phyloP scores from a whole-genome alignment of 768 basidiomycete species.

The Boletus insuetus region DNA sequence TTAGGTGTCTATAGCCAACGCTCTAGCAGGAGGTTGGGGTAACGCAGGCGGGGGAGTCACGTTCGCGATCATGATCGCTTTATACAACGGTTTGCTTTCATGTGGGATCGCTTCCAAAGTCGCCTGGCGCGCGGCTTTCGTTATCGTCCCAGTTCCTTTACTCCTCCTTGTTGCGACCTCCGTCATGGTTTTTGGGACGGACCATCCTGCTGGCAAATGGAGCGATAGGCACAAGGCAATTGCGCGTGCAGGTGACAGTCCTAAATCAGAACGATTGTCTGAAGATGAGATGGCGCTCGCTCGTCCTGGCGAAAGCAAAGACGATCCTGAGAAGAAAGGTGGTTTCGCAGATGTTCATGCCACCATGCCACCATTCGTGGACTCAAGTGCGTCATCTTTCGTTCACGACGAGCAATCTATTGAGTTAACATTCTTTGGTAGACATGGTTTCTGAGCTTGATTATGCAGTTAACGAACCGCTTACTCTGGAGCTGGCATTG shows the following conservation, averaged over 20 bases:
- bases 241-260: not conserved
- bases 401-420: not conserved
- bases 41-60: slow-evolving; percentile 6
- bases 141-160: slow-evolving; percentile 53
- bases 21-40: slow-evolving; percentile 1
- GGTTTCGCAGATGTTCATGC: slow-evolving; percentile 13
- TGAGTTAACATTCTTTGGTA: not conserved
- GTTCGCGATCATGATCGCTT: slow-evolving; percentile 5
- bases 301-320: slow-evolving; percentile 8
- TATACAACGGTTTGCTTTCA: slow-evolving; percentile 40
- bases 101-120: slow-evolving; percentile 38
- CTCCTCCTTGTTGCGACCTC: slow-evolving; percentile 41
- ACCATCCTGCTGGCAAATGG: slow-evolving; percentile 10
- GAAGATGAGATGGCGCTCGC: slow-evolving; percentile 11
- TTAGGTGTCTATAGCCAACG: not conserved
- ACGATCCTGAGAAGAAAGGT: slow-evolving; percentile 12
- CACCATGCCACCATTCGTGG: not conserved
- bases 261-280: not conserved
- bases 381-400: not conserved
- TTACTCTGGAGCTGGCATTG: not conserved
- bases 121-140: slow-evolving; percentile 58
- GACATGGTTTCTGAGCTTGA: slow-evolving; percentile 15
- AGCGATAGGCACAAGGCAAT: slow-evolving; percentile 9
- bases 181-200: slow-evolving; percentile 3
- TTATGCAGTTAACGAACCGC: not conserved